Conservation (phyloP, 495 filamentous ascomycete species). For the Penicillium ochrochloron region DNA sequence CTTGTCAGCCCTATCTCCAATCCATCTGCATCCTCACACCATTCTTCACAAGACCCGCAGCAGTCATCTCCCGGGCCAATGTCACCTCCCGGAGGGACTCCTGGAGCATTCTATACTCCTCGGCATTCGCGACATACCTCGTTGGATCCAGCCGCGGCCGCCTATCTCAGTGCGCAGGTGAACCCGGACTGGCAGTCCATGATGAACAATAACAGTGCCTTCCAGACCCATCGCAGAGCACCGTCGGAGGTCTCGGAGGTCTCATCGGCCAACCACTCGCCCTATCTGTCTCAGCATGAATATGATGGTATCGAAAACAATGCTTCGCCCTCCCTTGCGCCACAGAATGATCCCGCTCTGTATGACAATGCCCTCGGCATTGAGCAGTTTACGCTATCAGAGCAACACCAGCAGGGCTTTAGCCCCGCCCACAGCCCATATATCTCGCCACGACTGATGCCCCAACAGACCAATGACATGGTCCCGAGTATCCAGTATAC, state of each 20-base stretch:
- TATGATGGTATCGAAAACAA: slow-evolving; percentile 74
- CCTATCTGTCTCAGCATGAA: slow-evolving; percentile 77
- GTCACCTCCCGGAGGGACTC: slow-evolving; percentile 59
- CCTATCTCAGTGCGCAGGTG: slow-evolving; percentile 65
- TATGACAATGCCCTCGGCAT: slow-evolving; percentile 81
- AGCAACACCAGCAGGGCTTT: slow-evolving; percentile 63
- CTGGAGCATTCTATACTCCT: slow-evolving; percentile 57
- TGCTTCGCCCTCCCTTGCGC: slow-evolving; percentile 77
- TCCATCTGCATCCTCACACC: slow-evolving; percentile 69
- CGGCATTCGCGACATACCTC: slow-evolving; percentile 79
- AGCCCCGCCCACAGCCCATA: slow-evolving; percentile 86
- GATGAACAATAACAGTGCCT: slow-evolving; percentile 62
- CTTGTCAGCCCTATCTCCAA: slow-evolving; percentile 76
- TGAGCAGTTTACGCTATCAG: slow-evolving; percentile 80
- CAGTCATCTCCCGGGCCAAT: slow-evolving; percentile 55
- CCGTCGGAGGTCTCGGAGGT: slow-evolving; percentile 92
- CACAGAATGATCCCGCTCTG: slow-evolving; percentile 69
- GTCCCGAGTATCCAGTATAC: slow-evolving; percentile 51
- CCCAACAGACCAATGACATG: slow-evolving; percentile 66
- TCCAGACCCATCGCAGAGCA: slow-evolving; percentile 76
- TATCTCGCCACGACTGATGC: slow-evolving; percentile 79
- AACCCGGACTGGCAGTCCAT: slow-evolving; percentile 70
- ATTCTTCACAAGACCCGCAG: slow-evolving; percentile 65
- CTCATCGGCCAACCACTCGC: slow-evolving; percentile 81
- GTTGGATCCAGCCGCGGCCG: slow-evolving; percentile 77